Conservation (phyloP, 2,329 filamentous ascomycete species). For the Ascochyta viciae-villosae region DNA sequence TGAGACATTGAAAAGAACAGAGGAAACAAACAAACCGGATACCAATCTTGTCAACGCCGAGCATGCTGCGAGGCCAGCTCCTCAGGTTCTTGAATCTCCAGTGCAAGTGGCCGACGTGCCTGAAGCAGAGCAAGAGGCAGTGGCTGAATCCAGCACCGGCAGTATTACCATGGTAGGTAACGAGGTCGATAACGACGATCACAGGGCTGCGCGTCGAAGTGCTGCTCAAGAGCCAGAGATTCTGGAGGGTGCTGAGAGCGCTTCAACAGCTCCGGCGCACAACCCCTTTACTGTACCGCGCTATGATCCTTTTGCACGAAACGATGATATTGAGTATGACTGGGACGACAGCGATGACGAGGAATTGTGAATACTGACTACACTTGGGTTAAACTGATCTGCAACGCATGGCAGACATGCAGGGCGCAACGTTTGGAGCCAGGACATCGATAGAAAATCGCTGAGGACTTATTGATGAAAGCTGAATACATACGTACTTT, state of each 20-base stretch:
- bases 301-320: not conserved
- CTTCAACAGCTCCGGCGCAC: not conserved
- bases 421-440: not conserved
- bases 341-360: constrained; percentile 10
- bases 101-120: not conserved
- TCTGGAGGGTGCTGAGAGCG: not conserved
- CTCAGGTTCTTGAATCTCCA: not conserved
- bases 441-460: too few relatives aligned
- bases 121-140: not conserved
- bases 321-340: constrained; percentile 12
- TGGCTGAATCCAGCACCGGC: not conserved
- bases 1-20: not conserved
- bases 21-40: not conserved
- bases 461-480: too few relatives aligned
- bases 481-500: too few relatives aligned
- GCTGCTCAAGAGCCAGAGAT: not conserved
- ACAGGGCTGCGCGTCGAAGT: not conserved
- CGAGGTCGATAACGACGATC: not conserved
- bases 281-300: constrained; percentile 1
- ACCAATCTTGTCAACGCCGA: too few relatives aligned
- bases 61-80: not conserved
- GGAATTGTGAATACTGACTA: not conserved
- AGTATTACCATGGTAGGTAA: not conserved
- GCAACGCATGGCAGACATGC: not conserved
- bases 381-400: not conserved